Conservation (phyloP, 1,284 basidiomycete species). For the Ustilago loliicola region DNA sequence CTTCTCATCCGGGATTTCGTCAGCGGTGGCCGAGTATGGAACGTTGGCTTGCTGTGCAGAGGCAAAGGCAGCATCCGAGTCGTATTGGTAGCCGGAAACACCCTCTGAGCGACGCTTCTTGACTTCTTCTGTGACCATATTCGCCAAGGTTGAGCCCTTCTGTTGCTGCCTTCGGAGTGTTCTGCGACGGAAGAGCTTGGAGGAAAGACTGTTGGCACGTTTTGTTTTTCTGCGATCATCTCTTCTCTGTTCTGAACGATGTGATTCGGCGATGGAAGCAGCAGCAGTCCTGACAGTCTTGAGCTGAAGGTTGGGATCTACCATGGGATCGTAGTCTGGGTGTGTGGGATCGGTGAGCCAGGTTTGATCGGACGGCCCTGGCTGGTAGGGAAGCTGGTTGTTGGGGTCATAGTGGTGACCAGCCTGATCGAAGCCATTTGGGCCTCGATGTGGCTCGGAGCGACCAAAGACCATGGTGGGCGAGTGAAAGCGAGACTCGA, state of each 20-base stretch:
- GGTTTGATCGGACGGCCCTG: slow-evolving; percentile 43
- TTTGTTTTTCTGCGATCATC: slow-evolving; percentile 54
- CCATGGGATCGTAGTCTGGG: slow-evolving; percentile 64
- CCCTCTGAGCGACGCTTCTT: slow-evolving; percentile 46
- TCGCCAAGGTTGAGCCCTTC: slow-evolving; percentile 34
- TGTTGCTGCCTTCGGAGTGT: slow-evolving; percentile 47
- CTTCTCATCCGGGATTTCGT: slow-evolving; percentile 30
- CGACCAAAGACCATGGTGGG: slow-evolving; percentile 41
- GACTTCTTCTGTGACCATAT: slow-evolving; percentile 42
- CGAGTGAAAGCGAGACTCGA: background rate
- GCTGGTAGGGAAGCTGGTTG: slow-evolving; percentile 47
- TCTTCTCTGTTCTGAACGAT: slow-evolving; percentile 61
- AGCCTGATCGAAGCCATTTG: slow-evolving; percentile 30
- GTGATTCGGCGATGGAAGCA: slow-evolving; percentile 65
- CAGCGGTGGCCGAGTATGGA: slow-evolving; percentile 42
- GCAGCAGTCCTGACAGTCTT: slow-evolving; percentile 66
- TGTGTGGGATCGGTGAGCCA: slow-evolving; percentile 63
- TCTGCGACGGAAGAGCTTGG: slow-evolving; percentile 58
- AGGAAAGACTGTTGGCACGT: slow-evolving; percentile 47
- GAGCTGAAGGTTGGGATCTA: slow-evolving; percentile 65
- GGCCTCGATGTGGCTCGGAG: slow-evolving; percentile 16
- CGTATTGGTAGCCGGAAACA: slow-evolving; percentile 32
- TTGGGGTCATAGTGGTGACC: slow-evolving; percentile 62
- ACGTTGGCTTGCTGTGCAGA: slow-evolving; percentile 57
- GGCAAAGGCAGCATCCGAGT: slow-evolving; percentile 55